phyloP scores from a whole-genome alignment of 768 basidiomycete species.

The Asterophora lycoperdoides region DNA sequence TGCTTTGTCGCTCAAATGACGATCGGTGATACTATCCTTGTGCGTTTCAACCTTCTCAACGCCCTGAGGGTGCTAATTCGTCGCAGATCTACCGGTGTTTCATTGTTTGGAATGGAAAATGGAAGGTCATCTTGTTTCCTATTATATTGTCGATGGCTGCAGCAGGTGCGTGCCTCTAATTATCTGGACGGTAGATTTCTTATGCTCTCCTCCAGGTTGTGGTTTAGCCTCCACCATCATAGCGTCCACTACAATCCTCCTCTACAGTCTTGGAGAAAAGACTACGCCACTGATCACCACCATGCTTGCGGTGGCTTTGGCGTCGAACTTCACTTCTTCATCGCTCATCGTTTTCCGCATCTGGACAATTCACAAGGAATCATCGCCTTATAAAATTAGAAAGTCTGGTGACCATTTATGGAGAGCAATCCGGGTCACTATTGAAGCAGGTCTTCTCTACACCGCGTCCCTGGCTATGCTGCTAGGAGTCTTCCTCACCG shows the following conservation, averaged over 20 bases:
- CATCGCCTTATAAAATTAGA: background rate
- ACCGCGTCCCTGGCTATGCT: constrained; percentile 3
- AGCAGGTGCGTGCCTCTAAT: background rate
- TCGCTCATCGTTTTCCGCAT: constrained; percentile 7
- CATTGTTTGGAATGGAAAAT: constrained; percentile 2
- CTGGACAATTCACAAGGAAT: constrained; percentile 2
- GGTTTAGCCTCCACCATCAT: background rate
- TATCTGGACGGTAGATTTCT: too few species aligned
- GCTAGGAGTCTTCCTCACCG: background rate
- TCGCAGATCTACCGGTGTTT: constrained; percentile 7
- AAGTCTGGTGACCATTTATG: background rate
- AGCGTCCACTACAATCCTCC: background rate
- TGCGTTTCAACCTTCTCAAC: background rate
- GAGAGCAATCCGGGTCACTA: constrained; percentile 6
- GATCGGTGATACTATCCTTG: constrained; percentile 1
- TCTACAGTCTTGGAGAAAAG: background rate
- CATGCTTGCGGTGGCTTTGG: constrained; percentile 3
- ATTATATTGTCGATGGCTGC: background rate
- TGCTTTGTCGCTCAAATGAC: constrained; percentile 2
- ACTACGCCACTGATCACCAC: constrained; percentile 5
- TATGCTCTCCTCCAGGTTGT: background rate
- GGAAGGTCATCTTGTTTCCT: background rate
- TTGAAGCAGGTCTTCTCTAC: constrained; percentile 10
- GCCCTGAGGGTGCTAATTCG: background rate
- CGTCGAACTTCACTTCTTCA: constrained; percentile 2